Conservation (phyloP, 768 basidiomycete genomes). For the Russula sp. region DNA sequence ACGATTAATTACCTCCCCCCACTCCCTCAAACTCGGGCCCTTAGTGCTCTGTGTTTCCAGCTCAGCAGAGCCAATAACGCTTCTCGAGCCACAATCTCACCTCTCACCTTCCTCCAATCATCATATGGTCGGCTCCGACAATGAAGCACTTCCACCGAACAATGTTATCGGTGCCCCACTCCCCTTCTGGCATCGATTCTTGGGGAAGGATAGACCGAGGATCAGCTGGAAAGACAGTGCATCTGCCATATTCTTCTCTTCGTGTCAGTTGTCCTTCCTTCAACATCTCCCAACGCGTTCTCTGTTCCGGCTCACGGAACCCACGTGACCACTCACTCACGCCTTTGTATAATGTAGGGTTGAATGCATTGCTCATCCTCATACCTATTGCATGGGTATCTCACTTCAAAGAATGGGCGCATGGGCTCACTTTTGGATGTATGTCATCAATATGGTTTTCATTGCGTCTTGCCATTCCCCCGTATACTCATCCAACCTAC, state of each 20-base stretch:
- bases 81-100: not conserved
- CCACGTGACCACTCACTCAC: not conserved
- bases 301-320: no score
- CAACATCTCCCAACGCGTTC: not conserved
- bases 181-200: slow-evolving; percentile 17
- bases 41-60: not conserved
- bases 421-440: slow-evolving; percentile 25
- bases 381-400: slow-evolving; percentile 29
- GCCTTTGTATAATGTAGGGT: slow-evolving; percentile 5
- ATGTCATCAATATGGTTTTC: slow-evolving; percentile 1
- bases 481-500: not conserved
- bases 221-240: slow-evolving; percentile 15
- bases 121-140: not conserved
- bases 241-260: slow-evolving; percentile 9
- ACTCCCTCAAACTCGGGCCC: not conserved
- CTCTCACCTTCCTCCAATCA: not conserved
- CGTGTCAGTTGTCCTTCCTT: slow-evolving; percentile 13
- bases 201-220: slow-evolving; percentile 14
- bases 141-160: not conserved
- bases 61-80: not conserved
- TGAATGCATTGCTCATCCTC: slow-evolving; percentile 26
- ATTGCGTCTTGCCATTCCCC: not conserved
- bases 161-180: no score
- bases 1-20: not conserved
- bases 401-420: slow-evolving; percentile 26